Base-by-base conservation (phyloP, 2,329 filamentous ascomycete genomes). In the Talaromyces sp. region DNA sequence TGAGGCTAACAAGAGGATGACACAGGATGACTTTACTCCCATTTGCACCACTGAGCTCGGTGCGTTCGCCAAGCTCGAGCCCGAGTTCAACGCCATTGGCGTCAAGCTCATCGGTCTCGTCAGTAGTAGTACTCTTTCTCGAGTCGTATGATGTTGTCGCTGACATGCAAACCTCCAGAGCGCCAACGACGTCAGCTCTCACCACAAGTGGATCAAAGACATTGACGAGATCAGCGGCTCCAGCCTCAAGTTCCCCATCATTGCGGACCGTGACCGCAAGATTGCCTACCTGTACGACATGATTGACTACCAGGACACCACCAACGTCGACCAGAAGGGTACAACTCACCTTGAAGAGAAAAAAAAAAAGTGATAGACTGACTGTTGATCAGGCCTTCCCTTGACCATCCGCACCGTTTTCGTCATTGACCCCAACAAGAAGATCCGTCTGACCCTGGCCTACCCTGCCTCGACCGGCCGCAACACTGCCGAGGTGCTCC, bases 11-110 rank as follows among this genome's bases (percentile, higher is more conserved):
- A 29, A 17, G 43, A 49, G 49, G 13, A 43, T 43, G 55, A 9
- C 32, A 55, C 59, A 73, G 71, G 75, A 75, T 70, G 93, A 96
- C 78, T 96, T 90, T 83, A 96, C 93, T 1, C 93, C 93, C 58
- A 93, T 96, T 62, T 97, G 93, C 84, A 97, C 93, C 65, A 97
- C 92, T 58, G 93, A 97, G 81, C 88, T 97, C 64, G 93, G 92
- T 64, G 92, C 92, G 62, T 96, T 97, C 71, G 90, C 92, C 68
- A 95, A 93, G 80, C 84, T 96, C 65, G 87, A 91, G 81, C 85
- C 87, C 70, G 91, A 96, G 78, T 96, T 97, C 78, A 84, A 86
- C 71, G 91, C 90, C 82, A 87, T 92, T 65, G 87, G 86, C 65
- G 90, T 93, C 70, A 96, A 96, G 85, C 87, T 96, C 79, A 93